Percentiles rank a stretch among this genome's conserved stretches.
Evolutionary conservation across 2,329 filamentous ascomycete genomes (phyloP).

Genomic region (Fusarium subglutinans): DNA sequence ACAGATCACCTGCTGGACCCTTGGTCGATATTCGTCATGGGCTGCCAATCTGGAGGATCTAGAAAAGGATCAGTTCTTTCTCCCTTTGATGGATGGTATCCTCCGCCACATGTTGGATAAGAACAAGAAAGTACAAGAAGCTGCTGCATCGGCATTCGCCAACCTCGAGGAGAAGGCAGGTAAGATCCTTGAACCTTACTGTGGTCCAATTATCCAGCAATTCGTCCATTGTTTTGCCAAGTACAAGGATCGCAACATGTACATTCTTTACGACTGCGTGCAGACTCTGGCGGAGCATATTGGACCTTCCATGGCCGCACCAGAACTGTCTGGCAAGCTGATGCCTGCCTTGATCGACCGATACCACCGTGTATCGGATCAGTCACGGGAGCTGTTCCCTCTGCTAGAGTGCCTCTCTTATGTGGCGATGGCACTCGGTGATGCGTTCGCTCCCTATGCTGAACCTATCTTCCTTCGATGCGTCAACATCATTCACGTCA

Average conservation of each 20-base stretch:
- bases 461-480: slow-evolving; percentile 87
- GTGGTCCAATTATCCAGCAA: slow-evolving; percentile 87
- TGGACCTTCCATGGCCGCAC: slow-evolving; percentile 80
- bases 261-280: slow-evolving; percentile 97
- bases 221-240: slow-evolving; percentile 91
- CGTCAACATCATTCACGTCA: slow-evolving; percentile 89
- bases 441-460: slow-evolving; percentile 85
- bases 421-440: slow-evolving; percentile 85
- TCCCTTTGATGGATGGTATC: slow-evolving; percentile 97
- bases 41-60: slow-evolving; percentile 77
- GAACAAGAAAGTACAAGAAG: slow-evolving; percentile 98
- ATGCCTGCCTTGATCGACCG: slow-evolving; percentile 93
- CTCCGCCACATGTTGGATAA: slow-evolving; percentile 93
- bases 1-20: slow-evolving; percentile 97
- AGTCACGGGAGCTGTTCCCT: slow-evolving; percentile 93
- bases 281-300: slow-evolving; percentile 96
- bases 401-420: slow-evolving; percentile 97
- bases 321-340: slow-evolving; percentile 81
- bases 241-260: slow-evolving; percentile 99
- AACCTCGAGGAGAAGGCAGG: slow-evolving; percentile 95
- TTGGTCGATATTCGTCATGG: slow-evolving; percentile 94
- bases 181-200: slow-evolving; percentile 82
- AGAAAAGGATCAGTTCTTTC: slow-evolving; percentile 82
- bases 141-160: slow-evolving; percentile 93
- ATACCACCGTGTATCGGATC: slow-evolving; percentile 86